Evolutionary conservation across 2,329 filamentous ascomycete genomes (phyloP), one percentile per base, ranked within the genome.

Genomic region (Nigrospora osmanthi): DNA sequence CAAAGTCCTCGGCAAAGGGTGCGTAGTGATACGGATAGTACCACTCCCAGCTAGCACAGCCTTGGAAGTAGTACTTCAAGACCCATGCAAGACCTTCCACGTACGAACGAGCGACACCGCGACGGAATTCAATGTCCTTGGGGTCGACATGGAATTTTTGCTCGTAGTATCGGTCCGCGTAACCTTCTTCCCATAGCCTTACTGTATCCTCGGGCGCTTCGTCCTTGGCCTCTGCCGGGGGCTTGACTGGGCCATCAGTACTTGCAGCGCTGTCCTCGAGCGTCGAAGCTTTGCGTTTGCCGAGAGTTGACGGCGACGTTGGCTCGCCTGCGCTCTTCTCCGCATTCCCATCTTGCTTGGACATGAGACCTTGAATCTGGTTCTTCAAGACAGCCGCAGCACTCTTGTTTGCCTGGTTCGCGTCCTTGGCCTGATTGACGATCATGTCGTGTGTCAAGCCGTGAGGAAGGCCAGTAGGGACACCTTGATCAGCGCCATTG

Each of bases 11-110:
- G 3, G 93, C 93, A 61, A 98, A 98, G 4, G 94, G 93, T 1
- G 93, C 94, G 61, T 98, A 98, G 62, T 98, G 93, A 59, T 97
- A 95, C 1, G 93, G 93, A 60, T 96, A 98, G 63, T 93, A 98
- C 93, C 93, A 98, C 43, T 91, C 94, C 93, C 94, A 98, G 0
- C 89, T 96, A 17, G 93, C 89, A 57, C 93, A 98, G 23, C 93
- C 93, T 65, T 98, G 93, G 65, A 96, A 95, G 64, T 98, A 98
- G 67, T 98, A 98, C 33, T 90, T 74, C 42, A 98, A 71, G 35
- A 98, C 93, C 93, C 94, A 98, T 17, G 86, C 86, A 11, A 98
- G 76, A 33, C 93, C 93, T 70, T 97, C 89, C 12, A 91, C 89
- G 62, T 98, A 98, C n/a, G 87, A 81, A 44, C 81, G 80, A 33